Evolutionary conservation across 306 rosid species (phyloP), one percentile per base, ranked within the genome.

Genomic region (Malus fusca): DNA sequence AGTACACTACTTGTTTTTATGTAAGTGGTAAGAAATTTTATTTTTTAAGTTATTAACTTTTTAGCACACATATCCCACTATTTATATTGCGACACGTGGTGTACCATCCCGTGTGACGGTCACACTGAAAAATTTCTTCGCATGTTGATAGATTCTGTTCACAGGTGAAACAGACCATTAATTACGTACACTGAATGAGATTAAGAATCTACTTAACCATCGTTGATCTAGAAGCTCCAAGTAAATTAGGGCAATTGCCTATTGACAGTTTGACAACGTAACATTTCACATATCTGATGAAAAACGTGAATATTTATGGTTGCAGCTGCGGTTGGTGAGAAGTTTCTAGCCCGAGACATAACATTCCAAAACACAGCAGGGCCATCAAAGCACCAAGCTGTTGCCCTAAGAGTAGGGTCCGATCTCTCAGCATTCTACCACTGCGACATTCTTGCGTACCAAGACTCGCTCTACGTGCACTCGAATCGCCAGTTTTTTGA

Each of bases 341-440:
- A 88, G 2, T 95, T 95, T 69, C 46, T 95, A 15, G 98, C 97
- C 2, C 28, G 87, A 53, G 93, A 88, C 81, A 59, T 95, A 61
- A 90, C 97, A 6, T 88, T 95, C 75, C 88, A 95, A 74, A 95
- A 95, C 96, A 82, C 97, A 9, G 98, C 98, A 0, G 98, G 98
- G 0, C 88, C 97, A 10, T 84, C 97, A 17, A 95, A 95, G 88
- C 96, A 95, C 84, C 97, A 95, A 73, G 98, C 98, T 0, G 98
- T 95, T 52, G 98, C 97, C 13, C 90, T 95, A 6, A 72, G 98
- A 3, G 97, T 90, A 0, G 98, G 98, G 26, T 88, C 88, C 0
- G 98, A 95, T 80, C 86, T 92, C 46, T 88, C 98, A 1, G 98
- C 98, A 3, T 95, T 95, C 81, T 92, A 86, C 87, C 79, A 78